phyloP scores from a whole-genome alignment of 768 basidiomycete species.

The Tylopilus subfusipes region DNA sequence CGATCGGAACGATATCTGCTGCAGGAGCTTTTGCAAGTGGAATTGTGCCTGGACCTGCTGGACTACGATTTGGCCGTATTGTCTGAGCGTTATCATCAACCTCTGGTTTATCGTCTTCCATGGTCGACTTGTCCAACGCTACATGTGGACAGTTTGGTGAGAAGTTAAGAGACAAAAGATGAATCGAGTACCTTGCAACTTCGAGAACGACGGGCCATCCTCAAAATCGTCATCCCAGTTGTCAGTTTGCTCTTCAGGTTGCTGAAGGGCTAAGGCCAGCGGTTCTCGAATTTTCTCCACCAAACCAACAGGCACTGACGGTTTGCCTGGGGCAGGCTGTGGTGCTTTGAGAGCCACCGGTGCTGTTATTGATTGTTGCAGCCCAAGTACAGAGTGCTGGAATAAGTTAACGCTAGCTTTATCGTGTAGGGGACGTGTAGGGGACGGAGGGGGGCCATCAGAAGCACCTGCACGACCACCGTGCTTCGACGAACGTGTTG shows the following conservation, averaged over 20 bases:
- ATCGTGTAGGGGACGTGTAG: conserved; percentile 34
- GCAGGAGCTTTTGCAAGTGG: conserved; percentile 61
- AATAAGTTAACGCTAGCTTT: conserved; percentile 26
- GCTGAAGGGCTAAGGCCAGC: conserved; percentile 60
- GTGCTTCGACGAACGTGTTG: conserved; percentile 70
- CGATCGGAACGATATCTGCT: conserved; percentile 59
- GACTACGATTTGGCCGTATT: conserved; percentile 73
- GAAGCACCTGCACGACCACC: conserved; percentile 37
- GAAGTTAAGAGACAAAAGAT: neutral
- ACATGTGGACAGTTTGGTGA: conserved; percentile 1
- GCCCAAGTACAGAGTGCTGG: conserved; percentile 32
- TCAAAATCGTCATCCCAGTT: conserved; percentile 99
- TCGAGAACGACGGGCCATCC: conserved; percentile 84
- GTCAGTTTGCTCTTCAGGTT: conserved; percentile 84
- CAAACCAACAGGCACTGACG: conserved; percentile 27
- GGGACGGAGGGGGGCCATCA: conserved; percentile 44
- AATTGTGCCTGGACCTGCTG: conserved; percentile 47
- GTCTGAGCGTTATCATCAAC: conserved; percentile 77
- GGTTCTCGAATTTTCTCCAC: conserved; percentile 48
- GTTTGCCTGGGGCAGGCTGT: conserved; percentile 17
- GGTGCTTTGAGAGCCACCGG: conserved; percentile 26
- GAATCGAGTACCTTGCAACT: conserved; percentile 54
- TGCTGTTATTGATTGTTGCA: conserved; percentile 35
- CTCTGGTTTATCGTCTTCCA: conserved; percentile 53
- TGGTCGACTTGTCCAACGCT: conserved; percentile 61